Conservation (phyloP, 768 basidiomycete genomes). For the Boletus bicolor region DNA sequence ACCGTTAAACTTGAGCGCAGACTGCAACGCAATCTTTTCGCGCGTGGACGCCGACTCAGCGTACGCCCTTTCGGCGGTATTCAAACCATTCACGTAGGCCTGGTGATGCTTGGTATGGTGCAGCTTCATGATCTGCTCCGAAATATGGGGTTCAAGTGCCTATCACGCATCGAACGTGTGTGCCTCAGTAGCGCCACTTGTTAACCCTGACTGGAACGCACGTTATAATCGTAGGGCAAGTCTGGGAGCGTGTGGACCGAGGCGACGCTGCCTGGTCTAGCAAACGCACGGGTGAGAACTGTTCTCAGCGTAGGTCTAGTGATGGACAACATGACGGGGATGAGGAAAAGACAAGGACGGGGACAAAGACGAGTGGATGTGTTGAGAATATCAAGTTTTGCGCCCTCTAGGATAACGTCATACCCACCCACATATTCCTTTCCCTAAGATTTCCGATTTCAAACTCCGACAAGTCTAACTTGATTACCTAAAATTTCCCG, state of each 20-base stretch:
- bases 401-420: constrained; percentile 10
- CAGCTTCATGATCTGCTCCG: constrained; percentile 87
- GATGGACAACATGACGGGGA: constrained; percentile 44
- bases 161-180: constrained; percentile 21
- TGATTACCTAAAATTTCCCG: background rate
- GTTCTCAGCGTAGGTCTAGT: constrained; percentile 44
- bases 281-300: constrained; percentile 44
- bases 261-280: constrained; percentile 39
- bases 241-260: constrained; percentile 71
- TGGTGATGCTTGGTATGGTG: constrained; percentile 93
- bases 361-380: background rate
- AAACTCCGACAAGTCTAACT: background rate
- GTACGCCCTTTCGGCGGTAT: constrained; percentile 87
- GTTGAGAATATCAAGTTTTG: background rate
- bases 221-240: constrained; percentile 79
- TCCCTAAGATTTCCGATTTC: background rate
- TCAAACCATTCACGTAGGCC: constrained; percentile 92
- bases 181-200: background rate
- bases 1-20: constrained; percentile 97
- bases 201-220: constrained; percentile 30
- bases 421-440: background rate
- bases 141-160: constrained; percentile 93
- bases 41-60: constrained; percentile 60
- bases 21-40: constrained; percentile 79
- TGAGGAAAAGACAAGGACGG: background rate